Evolutionary conservation across 768 basidiomycete genomes (phyloP).

Genomic region (Amyloporia xantha): DNA sequence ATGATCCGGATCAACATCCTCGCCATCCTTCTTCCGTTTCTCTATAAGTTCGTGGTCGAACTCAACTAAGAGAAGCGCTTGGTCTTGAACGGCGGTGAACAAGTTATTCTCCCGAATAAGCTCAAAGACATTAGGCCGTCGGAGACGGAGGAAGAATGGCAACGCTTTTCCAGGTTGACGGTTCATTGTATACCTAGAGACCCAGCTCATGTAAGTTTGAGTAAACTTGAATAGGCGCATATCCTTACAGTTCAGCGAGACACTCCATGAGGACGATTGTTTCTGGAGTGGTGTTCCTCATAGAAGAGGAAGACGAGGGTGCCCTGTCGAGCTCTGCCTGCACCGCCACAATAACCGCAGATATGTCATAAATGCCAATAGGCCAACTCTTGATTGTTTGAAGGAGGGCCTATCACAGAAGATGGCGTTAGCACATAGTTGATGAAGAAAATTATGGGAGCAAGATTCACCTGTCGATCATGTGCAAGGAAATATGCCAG

Average conservation of each 20-base stretch:
- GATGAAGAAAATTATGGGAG: neutral
- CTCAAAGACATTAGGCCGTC: slow-evolving; percentile 86
- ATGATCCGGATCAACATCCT: slow-evolving; percentile 30
- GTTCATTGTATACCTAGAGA: slow-evolving; percentile 76
- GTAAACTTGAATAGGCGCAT: neutral
- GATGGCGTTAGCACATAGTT: no score
- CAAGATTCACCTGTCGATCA: slow-evolving; percentile 54
- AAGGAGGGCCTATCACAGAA: slow-evolving; percentile 51
- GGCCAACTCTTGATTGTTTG: slow-evolving; percentile 87
- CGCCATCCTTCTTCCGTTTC: slow-evolving; percentile 39
- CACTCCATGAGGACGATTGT: slow-evolving; percentile 83
- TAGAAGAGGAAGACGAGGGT: slow-evolving; percentile 43
- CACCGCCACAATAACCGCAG: slow-evolving; percentile 84
- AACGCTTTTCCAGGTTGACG: slow-evolving; percentile 93
- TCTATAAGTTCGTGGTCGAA: slow-evolving; percentile 87
- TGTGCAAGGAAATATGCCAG: slow-evolving; percentile 78
- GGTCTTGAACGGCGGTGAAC: slow-evolving; percentile 92
- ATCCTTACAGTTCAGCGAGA: slow-evolving; percentile 75
- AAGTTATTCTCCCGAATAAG: slow-evolving; percentile 91
- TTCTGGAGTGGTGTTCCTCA: slow-evolving; percentile 35
- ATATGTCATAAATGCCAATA: slow-evolving; percentile 79
- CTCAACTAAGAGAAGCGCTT: slow-evolving; percentile 86
- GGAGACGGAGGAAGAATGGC: slow-evolving; percentile 81
- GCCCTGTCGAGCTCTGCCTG: slow-evolving; percentile 70
- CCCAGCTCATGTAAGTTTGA: neutral